Percentiles rank a stretch among this genome's conserved stretches.
Evolutionary conservation across 2,329 filamentous ascomycete species (phyloP).

Genomic region (Leptographium galeiforme): DNA sequence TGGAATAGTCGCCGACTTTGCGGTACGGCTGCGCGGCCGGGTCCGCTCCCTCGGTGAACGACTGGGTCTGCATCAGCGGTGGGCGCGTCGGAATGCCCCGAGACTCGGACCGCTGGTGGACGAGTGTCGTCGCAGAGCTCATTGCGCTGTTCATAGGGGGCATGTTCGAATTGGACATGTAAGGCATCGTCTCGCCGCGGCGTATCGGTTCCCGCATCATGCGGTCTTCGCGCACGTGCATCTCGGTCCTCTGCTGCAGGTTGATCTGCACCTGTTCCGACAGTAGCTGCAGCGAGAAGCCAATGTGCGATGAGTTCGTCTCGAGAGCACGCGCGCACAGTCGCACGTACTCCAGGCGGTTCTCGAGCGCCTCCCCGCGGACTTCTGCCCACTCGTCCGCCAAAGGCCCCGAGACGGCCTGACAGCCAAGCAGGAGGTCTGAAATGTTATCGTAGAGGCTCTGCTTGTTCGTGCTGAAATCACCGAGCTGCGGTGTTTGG

Average conservation of each 20-base stretch:
- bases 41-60: conserved; percentile 48
- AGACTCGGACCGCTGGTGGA: conserved; percentile 46
- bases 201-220: conserved; percentile 35
- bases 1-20: conserved; percentile 48
- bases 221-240: conserved; percentile 30
- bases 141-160: background rate
- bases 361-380: conserved; percentile 80
- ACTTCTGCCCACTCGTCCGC: conserved; percentile 93
- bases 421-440: conserved; percentile 75
- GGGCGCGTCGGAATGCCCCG: conserved; percentile 31
- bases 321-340: conserved; percentile 69
- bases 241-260: conserved; percentile 32
- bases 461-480: conserved; percentile 86
- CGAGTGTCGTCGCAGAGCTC: conserved; percentile 2
- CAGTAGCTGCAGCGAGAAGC: conserved; percentile 75
- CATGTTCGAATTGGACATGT: conserved; percentile 22
- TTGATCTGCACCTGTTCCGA: conserved; percentile 63
- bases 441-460: conserved; percentile 86
- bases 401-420: conserved; percentile 80
- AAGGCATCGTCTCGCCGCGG: conserved; percentile 44
- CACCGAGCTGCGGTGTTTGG: conserved; percentile 71
- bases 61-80: conserved; percentile 40
- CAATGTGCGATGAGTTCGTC: conserved; percentile 73
- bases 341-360: conserved; percentile 68
- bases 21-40: conserved; percentile 33